These are phyloP conservation scores for Nemania sp. DNA, from an alignment of 2,329 filamentous ascomycete genomes.

Conservation along the genomic window DNA sequence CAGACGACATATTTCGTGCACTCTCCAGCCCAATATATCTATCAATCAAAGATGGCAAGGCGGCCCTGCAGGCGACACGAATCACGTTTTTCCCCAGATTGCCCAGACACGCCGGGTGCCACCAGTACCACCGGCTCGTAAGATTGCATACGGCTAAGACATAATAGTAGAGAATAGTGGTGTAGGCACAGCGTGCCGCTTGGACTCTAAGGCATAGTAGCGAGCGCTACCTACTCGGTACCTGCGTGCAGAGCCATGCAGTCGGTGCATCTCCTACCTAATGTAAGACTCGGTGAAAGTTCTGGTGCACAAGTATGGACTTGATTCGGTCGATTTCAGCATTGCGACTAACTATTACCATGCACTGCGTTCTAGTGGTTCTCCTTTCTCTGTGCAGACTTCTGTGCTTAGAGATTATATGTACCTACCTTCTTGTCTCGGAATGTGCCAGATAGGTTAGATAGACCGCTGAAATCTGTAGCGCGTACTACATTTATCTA, in stretches of 20 bases:
- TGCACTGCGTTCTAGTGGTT: no score
- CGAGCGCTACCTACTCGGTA: no score
- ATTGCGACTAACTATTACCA: no score
- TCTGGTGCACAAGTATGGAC: not conserved
- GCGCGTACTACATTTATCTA: not conserved
- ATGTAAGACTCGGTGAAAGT: no score
- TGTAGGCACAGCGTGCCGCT: not conserved
- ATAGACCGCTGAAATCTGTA: conserved; percentile 7
- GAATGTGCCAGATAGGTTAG: conserved; percentile 15
- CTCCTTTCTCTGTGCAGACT: not conserved
- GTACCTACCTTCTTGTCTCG: conserved; percentile 19
- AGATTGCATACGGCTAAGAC: not conserved
- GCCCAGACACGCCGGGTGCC: conserved; percentile 18
- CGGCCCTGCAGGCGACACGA: conserved; percentile 24
- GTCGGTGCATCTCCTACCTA: no score
- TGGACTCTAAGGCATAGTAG: no score
- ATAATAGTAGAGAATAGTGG: not conserved
- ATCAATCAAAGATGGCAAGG: conserved; percentile 16
- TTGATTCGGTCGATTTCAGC: not conserved
- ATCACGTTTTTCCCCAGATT: conserved; percentile 28
- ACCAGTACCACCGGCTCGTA: conserved; percentile 5
- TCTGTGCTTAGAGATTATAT: not conserved
- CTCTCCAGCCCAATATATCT: not conserved
- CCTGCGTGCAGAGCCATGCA: no score
- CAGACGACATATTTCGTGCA: not conserved